Evolutionary conservation across 2,329 filamentous ascomycete genomes (phyloP), one percentile per base, ranked within the genome.

Genomic region (Metarhizium guizhouense): DNA sequence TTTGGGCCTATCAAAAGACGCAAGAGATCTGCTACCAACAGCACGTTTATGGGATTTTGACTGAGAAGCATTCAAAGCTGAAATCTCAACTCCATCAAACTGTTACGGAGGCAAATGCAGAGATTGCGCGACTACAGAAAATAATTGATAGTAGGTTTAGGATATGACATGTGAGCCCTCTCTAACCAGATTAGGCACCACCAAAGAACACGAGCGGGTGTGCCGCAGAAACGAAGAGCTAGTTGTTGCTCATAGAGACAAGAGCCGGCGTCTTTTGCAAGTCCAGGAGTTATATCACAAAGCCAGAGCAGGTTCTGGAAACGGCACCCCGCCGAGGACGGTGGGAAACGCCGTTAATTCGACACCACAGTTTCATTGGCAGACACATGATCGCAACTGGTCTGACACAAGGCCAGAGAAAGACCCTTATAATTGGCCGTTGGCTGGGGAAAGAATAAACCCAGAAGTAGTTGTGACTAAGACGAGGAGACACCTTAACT

Each of bases 1-100:
- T 96, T 67, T 95, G 90, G 86, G 85, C 83, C 34, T 96, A 95
- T 64, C 91, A 96, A 67, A 84, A 85, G 20, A 85, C 84, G 3
- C 88, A 94, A 64, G 88, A 96, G 70, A 87, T 95, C n/a, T 63
- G 58, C 58, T 95, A 92, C 64, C 88, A 95, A 66, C 85, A 90
- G 62, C 84, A 87, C 61, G 72, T 90, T 1, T 84, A 82, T 47
- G 90, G 85, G 64, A 84, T 79, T 10, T 72, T 95, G 58, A 83
- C 81, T 0, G 87, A 90, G 11, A 92, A 88, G 67, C 90, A 88
- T 66, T 73, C 77, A 1, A 74, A 69, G 2, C 72, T 94, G 16
- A 87, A 77, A 60, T 71, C 78, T 13, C 81, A 88, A 47, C 78
- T 91, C 65, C 87, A 94, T 62, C 87, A 86, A 62, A 75, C 88